phyloP scores from a whole-genome alignment of 768 basidiomycete species.

The Lentinula boryana region DNA sequence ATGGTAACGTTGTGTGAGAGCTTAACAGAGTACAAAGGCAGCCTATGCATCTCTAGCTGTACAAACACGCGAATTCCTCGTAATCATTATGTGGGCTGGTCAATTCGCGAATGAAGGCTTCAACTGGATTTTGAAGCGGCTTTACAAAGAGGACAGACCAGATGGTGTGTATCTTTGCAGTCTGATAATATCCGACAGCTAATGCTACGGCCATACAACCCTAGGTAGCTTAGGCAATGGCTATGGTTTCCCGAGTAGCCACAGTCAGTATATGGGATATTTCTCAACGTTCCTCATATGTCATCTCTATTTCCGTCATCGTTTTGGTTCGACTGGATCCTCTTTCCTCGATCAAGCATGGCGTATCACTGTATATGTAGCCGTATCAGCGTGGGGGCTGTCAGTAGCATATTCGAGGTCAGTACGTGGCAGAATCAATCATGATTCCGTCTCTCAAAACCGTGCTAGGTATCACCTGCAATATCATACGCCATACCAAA shows the following conservation, averaged over 20 bases:
- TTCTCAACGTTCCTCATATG: constrained; percentile 72
- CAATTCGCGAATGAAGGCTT: constrained; percentile 67
- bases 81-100: constrained; percentile 81
- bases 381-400: constrained; percentile 48
- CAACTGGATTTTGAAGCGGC: constrained; percentile 64
- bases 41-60: constrained; percentile 73
- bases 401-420: constrained; percentile 79
- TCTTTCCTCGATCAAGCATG: constrained; percentile 45
- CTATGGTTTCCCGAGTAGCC: constrained; percentile 85
- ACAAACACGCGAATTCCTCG: constrained; percentile 71
- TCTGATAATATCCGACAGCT: neutral
- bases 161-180: constrained; percentile 34
- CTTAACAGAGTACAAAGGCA: constrained; percentile 37
- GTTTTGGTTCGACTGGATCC: constrained; percentile 50
- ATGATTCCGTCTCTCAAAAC: neutral
- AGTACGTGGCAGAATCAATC: constrained; percentile 9
- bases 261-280: constrained; percentile 89
- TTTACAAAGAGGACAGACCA: constrained; percentile 66
- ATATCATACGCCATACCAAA: constrained; percentile 71
- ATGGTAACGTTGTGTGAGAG: neutral
- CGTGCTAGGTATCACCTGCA: constrained; percentile 53
- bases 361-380: constrained; percentile 40
- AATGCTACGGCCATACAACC: neutral
- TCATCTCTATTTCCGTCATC: constrained; percentile 68
- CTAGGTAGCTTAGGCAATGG: constrained; percentile 58